A percentile compares a stretch with the other conserved stretches of the same genome.
phyloP scores from a whole-genome alignment of 306 rosid species.

The Parietaria judaica region DNA sequence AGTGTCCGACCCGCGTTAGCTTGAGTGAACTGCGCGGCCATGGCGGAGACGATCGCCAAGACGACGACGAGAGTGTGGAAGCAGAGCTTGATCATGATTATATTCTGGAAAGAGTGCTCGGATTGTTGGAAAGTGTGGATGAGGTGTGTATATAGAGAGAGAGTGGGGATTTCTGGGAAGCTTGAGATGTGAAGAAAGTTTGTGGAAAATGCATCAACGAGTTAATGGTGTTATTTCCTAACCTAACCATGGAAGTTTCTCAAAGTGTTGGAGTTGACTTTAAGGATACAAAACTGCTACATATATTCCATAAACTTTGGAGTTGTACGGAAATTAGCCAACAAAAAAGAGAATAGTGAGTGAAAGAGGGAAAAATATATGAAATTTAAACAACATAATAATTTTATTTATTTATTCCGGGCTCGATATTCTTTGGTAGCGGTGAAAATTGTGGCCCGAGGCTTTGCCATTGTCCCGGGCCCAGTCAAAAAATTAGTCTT shows the following conservation, averaged over 20 bases:
- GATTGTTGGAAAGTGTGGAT: not conserved
- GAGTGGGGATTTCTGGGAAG: not conserved
- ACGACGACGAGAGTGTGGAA: not conserved
- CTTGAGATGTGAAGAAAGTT: not conserved
- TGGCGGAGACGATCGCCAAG: not conserved
- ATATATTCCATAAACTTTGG: too few relatives aligned
- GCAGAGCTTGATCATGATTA: not conserved
- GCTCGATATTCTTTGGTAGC: too few relatives aligned
- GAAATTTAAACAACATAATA: too few relatives aligned
- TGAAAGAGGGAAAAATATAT: too few relatives aligned
- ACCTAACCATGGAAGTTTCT: not conserved
- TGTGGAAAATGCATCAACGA: not conserved
- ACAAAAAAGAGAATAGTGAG: too few relatives aligned
- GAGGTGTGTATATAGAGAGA: not conserved
- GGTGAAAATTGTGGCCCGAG: too few relatives aligned
- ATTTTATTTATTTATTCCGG: too few relatives aligned
- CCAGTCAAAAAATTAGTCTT: too few relatives aligned
- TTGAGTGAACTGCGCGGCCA: not conserved
- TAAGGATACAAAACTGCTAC: too few relatives aligned
- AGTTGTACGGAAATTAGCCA: too few relatives aligned
- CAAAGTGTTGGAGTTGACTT: not conserved
- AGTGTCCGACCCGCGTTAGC: not conserved
- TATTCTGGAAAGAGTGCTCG: not conserved
- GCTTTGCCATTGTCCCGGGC: too few relatives aligned
- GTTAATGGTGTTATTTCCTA: not conserved